Percentiles rank a stretch among this genome's conserved stretches.
These are phyloP conservation scores for Dispira parvispora DNA, from an alignment of 192 early-diverging fungal species.

Conservation along the genomic window DNA sequence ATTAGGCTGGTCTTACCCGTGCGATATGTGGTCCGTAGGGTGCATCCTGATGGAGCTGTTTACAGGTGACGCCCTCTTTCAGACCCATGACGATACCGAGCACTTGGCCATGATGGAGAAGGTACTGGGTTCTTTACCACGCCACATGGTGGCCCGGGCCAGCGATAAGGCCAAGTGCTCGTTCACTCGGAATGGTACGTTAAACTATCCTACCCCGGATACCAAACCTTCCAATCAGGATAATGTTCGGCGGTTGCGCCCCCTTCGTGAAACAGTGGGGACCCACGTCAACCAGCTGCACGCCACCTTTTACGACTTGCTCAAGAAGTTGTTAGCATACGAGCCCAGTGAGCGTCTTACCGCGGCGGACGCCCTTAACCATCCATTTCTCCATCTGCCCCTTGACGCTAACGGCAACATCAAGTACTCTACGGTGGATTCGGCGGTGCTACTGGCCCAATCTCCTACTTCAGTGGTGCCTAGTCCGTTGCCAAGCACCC, in stretches of 20 bases:
- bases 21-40: slow-evolving; percentile 96
- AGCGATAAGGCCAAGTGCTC: slow-evolving; percentile 19
- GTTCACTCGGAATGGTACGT: slow-evolving; percentile 19
- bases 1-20: slow-evolving; percentile 88
- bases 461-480: too few species aligned
- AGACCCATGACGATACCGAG: slow-evolving; percentile 94
- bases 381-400: slow-evolving; percentile 62
- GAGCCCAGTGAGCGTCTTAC: slow-evolving; percentile 66
- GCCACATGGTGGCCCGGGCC: slow-evolving; percentile 34
- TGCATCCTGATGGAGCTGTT: slow-evolving; percentile 93
- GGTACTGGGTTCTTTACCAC: slow-evolving; percentile 64
- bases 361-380: slow-evolving; percentile 65
- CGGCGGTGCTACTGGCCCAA: too few species aligned
- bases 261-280: slow-evolving; percentile 26
- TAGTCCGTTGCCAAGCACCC: too few species aligned
- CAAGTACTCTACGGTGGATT: too few species aligned
- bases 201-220: slow-evolving; percentile 22
- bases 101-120: slow-evolving; percentile 95
- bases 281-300: slow-evolving; percentile 25
- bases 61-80: slow-evolving; percentile 90
- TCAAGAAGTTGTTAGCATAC: slow-evolving; percentile 56
- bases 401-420: slow-evolving; percentile 24
- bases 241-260: slow-evolving; percentile 23
- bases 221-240: slow-evolving; percentile 20
- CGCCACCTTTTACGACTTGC: slow-evolving; percentile 46